These are phyloP conservation scores for Venturia pyrina DNA, from an alignment of 2,329 filamentous ascomycete species.

Conservation along the genomic window DNA sequence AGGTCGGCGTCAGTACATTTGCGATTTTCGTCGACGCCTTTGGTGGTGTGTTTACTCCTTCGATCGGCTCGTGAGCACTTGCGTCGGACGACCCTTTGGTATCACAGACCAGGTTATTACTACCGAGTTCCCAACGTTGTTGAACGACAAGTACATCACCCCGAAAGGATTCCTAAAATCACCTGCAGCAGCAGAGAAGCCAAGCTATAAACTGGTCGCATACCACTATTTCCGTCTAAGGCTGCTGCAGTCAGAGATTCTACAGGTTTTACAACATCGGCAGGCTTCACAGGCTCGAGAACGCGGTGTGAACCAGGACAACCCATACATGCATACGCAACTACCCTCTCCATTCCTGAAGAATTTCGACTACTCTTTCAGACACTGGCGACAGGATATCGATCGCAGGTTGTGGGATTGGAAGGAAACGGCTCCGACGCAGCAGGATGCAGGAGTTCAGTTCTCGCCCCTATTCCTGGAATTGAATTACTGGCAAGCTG, in stretches of 20 bases:
- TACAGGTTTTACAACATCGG: conserved; percentile 87
- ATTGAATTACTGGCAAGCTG: conserved; percentile 94
- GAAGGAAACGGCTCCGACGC: conserved; percentile 72
- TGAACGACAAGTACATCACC: conserved; percentile 85
- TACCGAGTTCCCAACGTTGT: conserved; percentile 80
- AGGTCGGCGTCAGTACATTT: conserved; percentile 67
- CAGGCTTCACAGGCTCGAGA: conserved; percentile 71
- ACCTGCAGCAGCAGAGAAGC: conserved; percentile 44
- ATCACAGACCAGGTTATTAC: conserved; percentile 96
- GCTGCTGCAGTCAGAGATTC: conserved; percentile 83
- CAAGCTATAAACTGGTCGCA: conserved; percentile 83
- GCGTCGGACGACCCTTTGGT: conserved; percentile 85
- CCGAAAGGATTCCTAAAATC: conserved; percentile 60
- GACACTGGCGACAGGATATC: conserved; percentile 80
- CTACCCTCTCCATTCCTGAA: conserved; percentile 78
- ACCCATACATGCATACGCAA: conserved; percentile 66
- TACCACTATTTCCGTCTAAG: conserved; percentile 88
- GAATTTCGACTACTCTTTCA: conserved; percentile 67
- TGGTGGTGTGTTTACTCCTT: conserved; percentile 98
- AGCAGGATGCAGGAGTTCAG: conserved; percentile 70
- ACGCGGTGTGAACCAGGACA: conserved; percentile 51
- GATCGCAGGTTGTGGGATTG: conserved; percentile 75
- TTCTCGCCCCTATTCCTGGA: conserved; percentile 88
- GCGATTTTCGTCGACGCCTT: conserved; percentile 74
- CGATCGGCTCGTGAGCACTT: conserved; percentile 88